Evolutionary conservation across 2,329 filamentous ascomycete genomes (phyloP).

Genomic region (Colletotrichum lindemuthianum): DNA sequence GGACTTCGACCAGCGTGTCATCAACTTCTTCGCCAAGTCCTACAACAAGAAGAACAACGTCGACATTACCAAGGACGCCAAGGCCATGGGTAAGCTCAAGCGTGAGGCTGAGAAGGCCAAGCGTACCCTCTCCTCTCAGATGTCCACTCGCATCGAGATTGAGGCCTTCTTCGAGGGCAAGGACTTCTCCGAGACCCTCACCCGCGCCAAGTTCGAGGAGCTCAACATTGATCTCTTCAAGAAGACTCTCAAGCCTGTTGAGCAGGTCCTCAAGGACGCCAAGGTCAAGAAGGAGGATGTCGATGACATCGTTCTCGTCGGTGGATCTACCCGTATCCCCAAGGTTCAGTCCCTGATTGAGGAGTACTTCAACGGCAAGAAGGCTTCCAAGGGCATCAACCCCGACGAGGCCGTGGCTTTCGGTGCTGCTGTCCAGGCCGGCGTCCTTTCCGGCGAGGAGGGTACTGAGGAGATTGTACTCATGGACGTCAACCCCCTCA

Average conservation of each 20-base stretch:
- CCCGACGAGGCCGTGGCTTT: conserved; percentile 99
- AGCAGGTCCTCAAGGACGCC: conserved; percentile 98
- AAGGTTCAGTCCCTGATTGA: conserved; percentile 91
- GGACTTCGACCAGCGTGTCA: conserved; percentile 98
- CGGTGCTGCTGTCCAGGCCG: conserved; percentile 96
- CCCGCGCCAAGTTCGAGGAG: conserved; percentile 99
- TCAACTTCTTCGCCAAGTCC: conserved; percentile 94
- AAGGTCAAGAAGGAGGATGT: conserved; percentile 97
- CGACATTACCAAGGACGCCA: conserved; percentile 92
- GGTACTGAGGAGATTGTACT: conserved; percentile 85
- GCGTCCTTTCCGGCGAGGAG: conserved; percentile 90
- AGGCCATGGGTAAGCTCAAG: conserved; percentile 99
- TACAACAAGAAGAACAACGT: conserved; percentile 99
- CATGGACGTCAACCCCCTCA: conserved; percentile 97
- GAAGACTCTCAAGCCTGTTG: conserved; percentile 98
- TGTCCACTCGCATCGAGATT: conserved; percentile 94
- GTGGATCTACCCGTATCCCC: conserved; percentile 98
- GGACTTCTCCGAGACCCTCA: conserved; percentile 98
- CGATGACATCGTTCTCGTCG: conserved; percentile 96
- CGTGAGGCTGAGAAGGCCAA: conserved; percentile 99
- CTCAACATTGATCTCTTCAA: conserved; percentile 99
- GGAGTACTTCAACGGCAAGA: conserved; percentile 96
- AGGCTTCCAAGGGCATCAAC: conserved; percentile 99
- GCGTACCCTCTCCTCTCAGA: conserved; percentile 94
- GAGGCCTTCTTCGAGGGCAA: conserved; percentile 97